Percentiles rank a stretch among this genome's conserved stretches.
These are phyloP conservation scores for Diaporthe sp. DNA, from an alignment of 2,329 filamentous ascomycete species.

Conservation along the genomic window DNA sequence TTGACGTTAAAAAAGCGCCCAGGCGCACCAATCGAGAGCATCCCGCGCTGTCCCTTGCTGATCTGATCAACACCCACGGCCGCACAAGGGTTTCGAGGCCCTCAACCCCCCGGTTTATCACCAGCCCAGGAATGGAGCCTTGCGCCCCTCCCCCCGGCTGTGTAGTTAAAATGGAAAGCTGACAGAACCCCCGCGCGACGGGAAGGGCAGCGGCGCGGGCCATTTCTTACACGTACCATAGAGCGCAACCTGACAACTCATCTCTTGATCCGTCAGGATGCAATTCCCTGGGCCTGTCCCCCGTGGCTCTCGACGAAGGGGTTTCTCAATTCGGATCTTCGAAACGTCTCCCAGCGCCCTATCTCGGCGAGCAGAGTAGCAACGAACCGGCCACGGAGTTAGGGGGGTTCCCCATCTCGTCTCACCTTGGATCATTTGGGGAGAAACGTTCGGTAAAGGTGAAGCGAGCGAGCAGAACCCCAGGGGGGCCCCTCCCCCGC, in stretches of 20 bases:
- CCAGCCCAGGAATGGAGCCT: constrained; percentile 11
- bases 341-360: background rate
- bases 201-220: constrained; percentile 35
- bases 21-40: constrained; percentile 35
- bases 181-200: constrained; percentile 23
- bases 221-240: constrained; percentile 5
- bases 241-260: constrained; percentile 10
- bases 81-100: constrained; percentile 25
- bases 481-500: background rate
- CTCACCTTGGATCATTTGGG: constrained; percentile 24
- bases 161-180: background rate
- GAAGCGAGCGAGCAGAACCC: constrained; percentile 25
- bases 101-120: background rate
- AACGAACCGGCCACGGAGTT: background rate
- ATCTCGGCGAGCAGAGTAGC: background rate
- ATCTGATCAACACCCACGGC: constrained; percentile 33
- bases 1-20: constrained; percentile 28
- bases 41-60: constrained; percentile 28
- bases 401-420: constrained; percentile 13
- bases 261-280: constrained; percentile 23
- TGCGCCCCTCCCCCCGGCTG: background rate
- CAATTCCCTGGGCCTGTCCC: background rate
- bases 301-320: background rate
- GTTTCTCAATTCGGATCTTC: constrained; percentile 3
- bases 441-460: constrained; percentile 1